Evolutionary conservation across 495 filamentous ascomycete species (phyloP).

Genomic region (Clavariopsis aquatica): DNA sequence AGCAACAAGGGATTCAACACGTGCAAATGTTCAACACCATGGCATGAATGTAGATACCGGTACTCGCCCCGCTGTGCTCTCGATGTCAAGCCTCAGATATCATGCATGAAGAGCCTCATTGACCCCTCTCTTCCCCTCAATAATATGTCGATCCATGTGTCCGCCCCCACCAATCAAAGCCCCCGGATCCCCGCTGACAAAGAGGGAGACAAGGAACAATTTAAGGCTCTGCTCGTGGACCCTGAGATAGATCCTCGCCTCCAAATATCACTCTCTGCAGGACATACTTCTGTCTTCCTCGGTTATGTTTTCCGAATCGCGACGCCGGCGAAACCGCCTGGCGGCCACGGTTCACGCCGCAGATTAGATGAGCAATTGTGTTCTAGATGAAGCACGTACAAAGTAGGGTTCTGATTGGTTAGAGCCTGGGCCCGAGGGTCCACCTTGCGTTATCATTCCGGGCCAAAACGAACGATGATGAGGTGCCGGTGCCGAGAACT

Average conservation of each 20-base stretch:
- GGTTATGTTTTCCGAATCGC: not conserved
- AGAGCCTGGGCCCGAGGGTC: not conserved
- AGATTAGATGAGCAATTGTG: conserved; percentile 29
- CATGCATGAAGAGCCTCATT: conserved; percentile 7
- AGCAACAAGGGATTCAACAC: not conserved
- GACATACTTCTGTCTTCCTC: too few relatives aligned
- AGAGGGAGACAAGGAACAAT: not conserved
- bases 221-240: conserved; percentile 13
- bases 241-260: conserved; percentile 2
- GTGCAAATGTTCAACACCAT: not conserved
- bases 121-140: conserved; percentile 7
- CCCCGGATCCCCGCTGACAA: conserved; percentile 1
- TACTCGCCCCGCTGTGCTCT: not conserved
- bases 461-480: not conserved
- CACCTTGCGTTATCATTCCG: conserved; percentile 17
- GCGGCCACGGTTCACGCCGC: not conserved
- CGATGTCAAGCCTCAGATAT: not conserved
- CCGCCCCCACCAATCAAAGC: not conserved
- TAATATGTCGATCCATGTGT: not conserved
- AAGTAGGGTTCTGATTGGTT: conserved; percentile 15
- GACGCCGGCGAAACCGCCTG: not conserved
- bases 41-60: not conserved
- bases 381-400: conserved; percentile 23
- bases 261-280: not conserved
- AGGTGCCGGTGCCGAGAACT: conserved; percentile 5